phyloP scores from a whole-genome alignment of 345 rosid genomes.

The Acer yangbiense region DNA sequence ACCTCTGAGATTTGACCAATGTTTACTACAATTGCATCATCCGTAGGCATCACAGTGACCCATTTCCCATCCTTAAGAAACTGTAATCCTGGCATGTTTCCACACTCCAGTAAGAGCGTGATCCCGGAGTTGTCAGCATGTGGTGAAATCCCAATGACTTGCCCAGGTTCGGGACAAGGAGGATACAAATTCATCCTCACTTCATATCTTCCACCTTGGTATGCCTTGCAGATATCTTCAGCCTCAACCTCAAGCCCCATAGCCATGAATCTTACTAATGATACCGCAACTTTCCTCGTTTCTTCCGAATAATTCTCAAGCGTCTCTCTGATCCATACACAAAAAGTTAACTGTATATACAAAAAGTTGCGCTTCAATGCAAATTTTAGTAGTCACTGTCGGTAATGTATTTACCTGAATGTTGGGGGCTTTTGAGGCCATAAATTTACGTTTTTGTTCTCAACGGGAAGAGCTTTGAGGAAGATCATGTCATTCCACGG shows the following conservation, averaged over 20 bases:
- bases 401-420: conserved; percentile 30
- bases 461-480: conserved; percentile 35
- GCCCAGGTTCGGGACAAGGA: conserved; percentile 35
- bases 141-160: conserved; percentile 41
- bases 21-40: conserved; percentile 38
- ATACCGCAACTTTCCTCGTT: conserved; percentile 12
- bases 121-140: conserved; percentile 41
- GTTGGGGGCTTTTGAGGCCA: conserved; percentile 42
- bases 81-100: conserved; percentile 37
- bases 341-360: not conserved
- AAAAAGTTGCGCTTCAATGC: not conserved
- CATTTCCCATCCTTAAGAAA: conserved; percentile 36
- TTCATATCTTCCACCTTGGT: conserved; percentile 34
- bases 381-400: not conserved
- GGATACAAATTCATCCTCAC: conserved; percentile 51
- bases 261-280: conserved; percentile 29
- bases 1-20: conserved; percentile 43
- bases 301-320: conserved; percentile 36
- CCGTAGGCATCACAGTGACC: conserved; percentile 34
- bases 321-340: conserved; percentile 21
- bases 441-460: conserved; percentile 32
- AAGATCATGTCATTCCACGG: conserved; percentile 62
- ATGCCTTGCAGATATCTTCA: conserved; percentile 22
- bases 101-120: conserved; percentile 28
- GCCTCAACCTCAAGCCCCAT: conserved; percentile 36